phyloP scores from a whole-genome alignment of 2,329 filamentous ascomycete genomes.

The Leptographium procerum region DNA sequence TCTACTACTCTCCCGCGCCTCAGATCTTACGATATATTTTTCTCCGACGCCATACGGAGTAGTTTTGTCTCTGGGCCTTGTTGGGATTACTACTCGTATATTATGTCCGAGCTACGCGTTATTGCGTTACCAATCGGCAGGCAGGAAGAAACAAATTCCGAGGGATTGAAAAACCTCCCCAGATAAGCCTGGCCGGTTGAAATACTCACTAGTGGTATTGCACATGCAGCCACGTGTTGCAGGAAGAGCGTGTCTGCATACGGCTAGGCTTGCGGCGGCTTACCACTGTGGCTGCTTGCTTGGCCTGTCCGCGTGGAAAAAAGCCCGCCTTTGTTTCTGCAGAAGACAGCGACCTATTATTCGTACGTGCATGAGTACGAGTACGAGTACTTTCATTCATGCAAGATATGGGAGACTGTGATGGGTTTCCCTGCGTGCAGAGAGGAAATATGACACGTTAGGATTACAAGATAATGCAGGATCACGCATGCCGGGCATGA shows the following conservation, averaged over 20 bases:
- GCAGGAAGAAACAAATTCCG: neutral
- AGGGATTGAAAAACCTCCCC: neutral
- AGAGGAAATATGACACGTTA: neutral
- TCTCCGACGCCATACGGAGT: too few species aligned
- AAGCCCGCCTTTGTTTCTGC: neutral
- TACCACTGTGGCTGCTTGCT: neutral
- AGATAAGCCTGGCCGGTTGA: neutral
- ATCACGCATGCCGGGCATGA: neutral
- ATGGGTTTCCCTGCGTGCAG: neutral
- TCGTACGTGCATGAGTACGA: too few species aligned
- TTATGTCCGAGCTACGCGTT: too few species aligned
- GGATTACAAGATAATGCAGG: neutral
- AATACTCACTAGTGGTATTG: too few species aligned
- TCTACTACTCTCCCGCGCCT: too few species aligned
- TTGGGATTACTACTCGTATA: too few species aligned
- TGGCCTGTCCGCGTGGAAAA: neutral
- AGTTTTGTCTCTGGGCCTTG: too few species aligned
- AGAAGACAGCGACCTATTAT: neutral
- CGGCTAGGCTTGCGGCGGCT: neutral
- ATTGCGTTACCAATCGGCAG: too few species aligned
- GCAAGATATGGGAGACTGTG: neutral
- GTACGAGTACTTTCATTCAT: too few species aligned
- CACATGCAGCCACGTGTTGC: neutral
- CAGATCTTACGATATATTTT: too few species aligned
- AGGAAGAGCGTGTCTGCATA: neutral